These are phyloP conservation scores for Hirschfeldia incana DNA, from an alignment of 345 rosid species.

Conservation along the genomic window DNA sequence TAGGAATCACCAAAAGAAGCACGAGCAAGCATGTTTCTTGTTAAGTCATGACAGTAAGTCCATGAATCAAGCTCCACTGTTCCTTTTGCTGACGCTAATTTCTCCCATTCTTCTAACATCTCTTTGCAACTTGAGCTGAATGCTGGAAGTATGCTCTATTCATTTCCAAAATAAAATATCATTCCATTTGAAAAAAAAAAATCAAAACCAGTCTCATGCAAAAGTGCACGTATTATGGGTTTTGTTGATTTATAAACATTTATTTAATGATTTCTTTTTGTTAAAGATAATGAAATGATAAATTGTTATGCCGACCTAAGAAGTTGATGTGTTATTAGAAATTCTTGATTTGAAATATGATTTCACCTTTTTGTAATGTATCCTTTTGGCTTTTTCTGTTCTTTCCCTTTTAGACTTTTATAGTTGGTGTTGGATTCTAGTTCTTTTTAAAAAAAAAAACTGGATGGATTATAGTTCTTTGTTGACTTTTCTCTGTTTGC, in stretches of 20 bases:
- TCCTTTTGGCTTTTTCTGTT: constrained; percentile 35
- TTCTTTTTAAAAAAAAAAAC: not conserved
- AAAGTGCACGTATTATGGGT: not conserved
- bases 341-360: constrained; percentile 11
- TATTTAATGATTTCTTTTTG: not conserved
- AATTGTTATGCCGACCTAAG: not conserved
- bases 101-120: constrained; percentile 50
- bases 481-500: constrained; percentile 22
- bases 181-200: not conserved
- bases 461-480: constrained; percentile 17
- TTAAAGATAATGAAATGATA: constrained; percentile 1
- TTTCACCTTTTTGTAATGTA: not conserved
- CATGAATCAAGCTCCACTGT: constrained; percentile 44
- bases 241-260: not conserved
- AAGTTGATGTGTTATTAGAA: not conserved
- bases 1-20: constrained; percentile 49
- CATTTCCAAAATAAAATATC: not conserved
- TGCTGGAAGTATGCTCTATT: constrained; percentile 41
- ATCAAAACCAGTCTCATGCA: not conserved
- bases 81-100: constrained; percentile 21
- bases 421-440: constrained; percentile 21
- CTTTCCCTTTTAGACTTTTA: constrained; percentile 22
- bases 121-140: constrained; percentile 36
- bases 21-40: constrained; percentile 47
- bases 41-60: constrained; percentile 42